Conservation (phyloP, 495 filamentous ascomycete genomes). For the Cenococcum geophilum region DNA sequence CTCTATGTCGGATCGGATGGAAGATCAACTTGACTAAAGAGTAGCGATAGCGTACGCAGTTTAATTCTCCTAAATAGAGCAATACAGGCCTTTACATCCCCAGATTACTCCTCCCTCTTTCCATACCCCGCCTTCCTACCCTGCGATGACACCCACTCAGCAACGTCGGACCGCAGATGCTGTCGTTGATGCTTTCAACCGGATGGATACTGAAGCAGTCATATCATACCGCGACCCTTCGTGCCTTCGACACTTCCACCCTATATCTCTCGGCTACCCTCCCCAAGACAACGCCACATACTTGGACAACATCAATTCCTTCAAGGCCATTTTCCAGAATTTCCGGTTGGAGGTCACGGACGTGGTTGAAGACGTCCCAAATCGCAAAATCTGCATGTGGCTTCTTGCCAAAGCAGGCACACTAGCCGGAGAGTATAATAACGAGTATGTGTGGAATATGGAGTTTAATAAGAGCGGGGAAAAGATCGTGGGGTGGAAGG, state of each 20-base stretch:
- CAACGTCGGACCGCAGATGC: conserved; percentile 20
- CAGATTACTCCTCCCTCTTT: background rate
- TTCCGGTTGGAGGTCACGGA: conserved; percentile 33
- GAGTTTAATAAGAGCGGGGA: conserved; percentile 38
- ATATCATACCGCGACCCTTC: conserved; percentile 24
- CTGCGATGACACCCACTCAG: background rate
- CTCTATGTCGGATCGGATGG: too few species aligned
- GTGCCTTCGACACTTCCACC: conserved; percentile 29
- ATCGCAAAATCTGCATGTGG: conserved; percentile 33
- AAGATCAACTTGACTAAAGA: too few species aligned
- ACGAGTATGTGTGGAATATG: conserved; percentile 43
- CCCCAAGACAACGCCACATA: conserved; percentile 23
- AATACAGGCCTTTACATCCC: background rate
- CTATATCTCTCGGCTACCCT: conserved; percentile 28
- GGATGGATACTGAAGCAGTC: conserved; percentile 11
- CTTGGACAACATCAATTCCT: conserved; percentile 17
- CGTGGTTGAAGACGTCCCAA: conserved; percentile 26
- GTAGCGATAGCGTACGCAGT: background rate
- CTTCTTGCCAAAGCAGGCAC: conserved; percentile 29
- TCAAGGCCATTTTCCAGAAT: conserved; percentile 22
- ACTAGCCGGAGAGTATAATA: conserved; percentile 26
- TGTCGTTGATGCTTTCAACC: conserved; percentile 19
- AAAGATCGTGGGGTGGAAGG: conserved; percentile 35
- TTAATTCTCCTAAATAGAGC: background rate
- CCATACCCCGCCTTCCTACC: background rate